Evolutionary conservation across 345 rosid species (phyloP), one percentile per base, ranked within the genome.

Genomic region (Iberis pinnata): DNA sequence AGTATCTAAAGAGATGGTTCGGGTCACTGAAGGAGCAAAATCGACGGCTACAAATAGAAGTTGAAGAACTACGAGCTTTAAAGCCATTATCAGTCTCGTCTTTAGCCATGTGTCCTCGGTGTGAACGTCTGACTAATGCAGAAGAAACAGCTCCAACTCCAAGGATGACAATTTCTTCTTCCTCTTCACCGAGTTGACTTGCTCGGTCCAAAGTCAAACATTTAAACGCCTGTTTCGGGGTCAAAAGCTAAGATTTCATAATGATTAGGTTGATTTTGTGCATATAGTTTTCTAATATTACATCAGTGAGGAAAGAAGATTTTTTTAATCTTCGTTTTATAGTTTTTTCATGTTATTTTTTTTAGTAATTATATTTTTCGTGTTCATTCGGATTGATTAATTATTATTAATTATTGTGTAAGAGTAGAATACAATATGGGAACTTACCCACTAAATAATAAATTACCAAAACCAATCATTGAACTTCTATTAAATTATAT

Each of bases 11-110:
- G 72, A 76, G 70, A 69, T 75, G 83, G 53, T 82, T 78, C 37
- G 82, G 76, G 38, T 72, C 70, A 9, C 46, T 80, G 26, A 76
- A 73, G 22, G 80, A 76, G 53, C 80, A 83, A 68, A 82, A 82
- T 61, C 73, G 69, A 67, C 66, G 78, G 78, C 66, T 82, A 18
- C 73, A 74, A 13, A 70, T 47, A 54, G 89, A 82, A 52, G 43
- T 82, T 41, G 76, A 79, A 60, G 89, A 82, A 27, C 78, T 82
- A 25, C 61, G 76, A 61, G 69, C 78, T 12, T 18, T 67, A 52
- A 79, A 71, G 54, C 43, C 63, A 38, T 8, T n/a, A 41, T 9
- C 61, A 41, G 39, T 36, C 35, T 37, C 69, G 33, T 32, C 31
- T 52, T n/a, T 62, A 36, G 50, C 73, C 64, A 69, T 63, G 65